A percentile compares a stretch with the other conserved stretches of the same genome.
Evolutionary conservation across 2,329 filamentous ascomycete species (phyloP).

Genomic region (Cladosporium cucumerinum): DNA sequence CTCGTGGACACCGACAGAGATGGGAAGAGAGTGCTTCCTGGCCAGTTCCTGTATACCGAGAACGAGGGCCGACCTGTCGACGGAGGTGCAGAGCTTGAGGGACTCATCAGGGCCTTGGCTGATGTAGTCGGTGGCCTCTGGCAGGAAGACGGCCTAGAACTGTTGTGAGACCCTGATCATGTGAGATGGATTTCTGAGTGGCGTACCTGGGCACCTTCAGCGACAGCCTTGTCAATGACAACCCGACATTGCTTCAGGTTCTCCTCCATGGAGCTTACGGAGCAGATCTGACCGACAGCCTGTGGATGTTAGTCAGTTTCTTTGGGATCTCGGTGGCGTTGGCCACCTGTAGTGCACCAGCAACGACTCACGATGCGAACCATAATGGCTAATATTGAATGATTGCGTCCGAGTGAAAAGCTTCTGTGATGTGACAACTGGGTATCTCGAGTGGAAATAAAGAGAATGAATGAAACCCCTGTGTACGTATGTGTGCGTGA

Average conservation of each 20-base stretch:
- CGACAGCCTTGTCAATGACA: constrained; percentile 69
- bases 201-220: constrained; percentile 70
- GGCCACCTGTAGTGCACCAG: not conserved
- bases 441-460: not conserved
- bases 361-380: constrained; percentile 7
- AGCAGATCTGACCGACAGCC: constrained; percentile 89
- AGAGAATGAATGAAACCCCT: not conserved
- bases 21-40: constrained; percentile 59
- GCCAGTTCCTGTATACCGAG: constrained; percentile 69
- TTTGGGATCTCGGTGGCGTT: not conserved
- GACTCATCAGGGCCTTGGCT: constrained; percentile 65
- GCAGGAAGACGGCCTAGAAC: constrained; percentile 69
- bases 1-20: constrained; percentile 88
- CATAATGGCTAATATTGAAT: not conserved
- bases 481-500: not conserved
- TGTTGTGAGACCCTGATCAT: constrained; percentile 38
- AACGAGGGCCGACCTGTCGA: constrained; percentile 68
- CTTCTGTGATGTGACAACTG: not conserved
- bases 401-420: not conserved
- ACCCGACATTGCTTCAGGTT: constrained; percentile 76
- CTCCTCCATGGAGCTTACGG: constrained; percentile 70
- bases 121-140: constrained; percentile 90
- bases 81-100: constrained; percentile 65
- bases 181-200: not conserved
- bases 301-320: constrained; percentile 35